Percentiles rank a stretch among this genome's conserved stretches.
These are phyloP conservation scores for Coprinopsis cinerea DNA, from an alignment of 768 basidiomycete species.

Conservation along the genomic window DNA sequence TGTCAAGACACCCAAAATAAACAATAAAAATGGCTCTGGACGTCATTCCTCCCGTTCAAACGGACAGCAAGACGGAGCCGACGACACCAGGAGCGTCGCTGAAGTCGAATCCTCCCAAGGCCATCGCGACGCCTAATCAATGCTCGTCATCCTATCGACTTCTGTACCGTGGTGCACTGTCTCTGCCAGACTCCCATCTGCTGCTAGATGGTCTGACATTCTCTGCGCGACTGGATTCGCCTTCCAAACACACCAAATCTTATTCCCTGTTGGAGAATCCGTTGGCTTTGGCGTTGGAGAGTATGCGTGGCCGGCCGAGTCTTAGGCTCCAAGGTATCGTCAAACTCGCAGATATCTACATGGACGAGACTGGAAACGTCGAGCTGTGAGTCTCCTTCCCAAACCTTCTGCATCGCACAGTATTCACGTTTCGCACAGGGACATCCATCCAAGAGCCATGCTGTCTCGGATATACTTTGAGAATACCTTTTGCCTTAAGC, in stretches of 20 bases:
- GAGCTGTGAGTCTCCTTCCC: constrained; percentile 23
- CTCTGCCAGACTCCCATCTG: constrained; percentile 67
- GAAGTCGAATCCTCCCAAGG: no score
- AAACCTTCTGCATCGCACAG: not conserved
- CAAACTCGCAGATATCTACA: constrained; percentile 47
- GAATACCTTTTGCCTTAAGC: constrained; percentile 56
- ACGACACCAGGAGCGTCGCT: no score
- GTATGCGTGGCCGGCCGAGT: constrained; percentile 70
- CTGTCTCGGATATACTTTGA: constrained; percentile 65
- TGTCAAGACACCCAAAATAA: no score
- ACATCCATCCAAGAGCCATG: constrained; percentile 61
- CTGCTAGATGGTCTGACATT: constrained; percentile 73
- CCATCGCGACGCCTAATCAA: constrained; percentile 9
- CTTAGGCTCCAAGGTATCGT: constrained; percentile 53
- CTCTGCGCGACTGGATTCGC: constrained; percentile 40
- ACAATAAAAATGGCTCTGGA: no score
- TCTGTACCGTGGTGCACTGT: constrained; percentile 70
- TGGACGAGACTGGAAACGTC: constrained; percentile 53
- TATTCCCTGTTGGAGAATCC: constrained; percentile 54
- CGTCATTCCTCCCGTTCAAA: no score
- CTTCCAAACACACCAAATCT: constrained; percentile 27
- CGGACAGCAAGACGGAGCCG: no score
- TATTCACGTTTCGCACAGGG: constrained; percentile 31
- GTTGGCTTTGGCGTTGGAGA: constrained; percentile 67
- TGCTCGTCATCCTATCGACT: constrained; percentile 39